These are phyloP conservation scores for Anthostomella pinea DNA, from an alignment of 2,329 filamentous ascomycete species.

Conservation along the genomic window DNA sequence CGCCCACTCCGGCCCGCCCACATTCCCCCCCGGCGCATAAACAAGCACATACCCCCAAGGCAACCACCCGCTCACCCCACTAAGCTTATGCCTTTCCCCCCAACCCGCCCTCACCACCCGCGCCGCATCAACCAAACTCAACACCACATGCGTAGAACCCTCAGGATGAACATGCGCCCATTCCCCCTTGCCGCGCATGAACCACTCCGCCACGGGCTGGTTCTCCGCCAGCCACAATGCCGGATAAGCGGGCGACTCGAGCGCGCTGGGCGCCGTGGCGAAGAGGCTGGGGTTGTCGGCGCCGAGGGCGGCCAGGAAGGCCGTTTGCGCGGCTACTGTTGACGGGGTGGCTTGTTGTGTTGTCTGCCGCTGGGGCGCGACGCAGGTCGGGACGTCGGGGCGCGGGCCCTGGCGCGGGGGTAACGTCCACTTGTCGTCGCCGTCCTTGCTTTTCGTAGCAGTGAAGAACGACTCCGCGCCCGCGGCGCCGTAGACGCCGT, in stretches of 20 bases:
- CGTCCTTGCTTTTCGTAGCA: no score
- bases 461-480: constrained; percentile 23
- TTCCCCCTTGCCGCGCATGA: constrained; percentile 29
- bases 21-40: constrained; percentile 39
- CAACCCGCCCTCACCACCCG: constrained; percentile 35
- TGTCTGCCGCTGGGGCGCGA: constrained; percentile 39
- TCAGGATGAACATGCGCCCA: constrained; percentile 39
- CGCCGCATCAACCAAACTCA: constrained; percentile 38
- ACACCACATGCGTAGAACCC: constrained; percentile 36
- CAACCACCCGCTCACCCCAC: constrained; percentile 24
- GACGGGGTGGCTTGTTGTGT: constrained; percentile 18
- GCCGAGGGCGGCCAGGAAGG: constrained; percentile 23
- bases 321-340: constrained; percentile 20
- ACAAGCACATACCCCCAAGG: constrained; percentile 39
- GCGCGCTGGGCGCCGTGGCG: constrained; percentile 23
- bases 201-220: constrained; percentile 4
- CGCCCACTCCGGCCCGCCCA: constrained; percentile 33
- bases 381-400: constrained; percentile 34
- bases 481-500: constrained; percentile 24
- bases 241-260: constrained; percentile 32
- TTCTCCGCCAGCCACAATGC: constrained; percentile 27
- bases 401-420: constrained; percentile 21
- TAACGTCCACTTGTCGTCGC: no score
- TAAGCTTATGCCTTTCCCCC: constrained; percentile 39
- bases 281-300: constrained; percentile 29